Base-by-base conservation (phyloP, 371 early-diverging fungal genomes). In the Mortierella sp. region DNA sequence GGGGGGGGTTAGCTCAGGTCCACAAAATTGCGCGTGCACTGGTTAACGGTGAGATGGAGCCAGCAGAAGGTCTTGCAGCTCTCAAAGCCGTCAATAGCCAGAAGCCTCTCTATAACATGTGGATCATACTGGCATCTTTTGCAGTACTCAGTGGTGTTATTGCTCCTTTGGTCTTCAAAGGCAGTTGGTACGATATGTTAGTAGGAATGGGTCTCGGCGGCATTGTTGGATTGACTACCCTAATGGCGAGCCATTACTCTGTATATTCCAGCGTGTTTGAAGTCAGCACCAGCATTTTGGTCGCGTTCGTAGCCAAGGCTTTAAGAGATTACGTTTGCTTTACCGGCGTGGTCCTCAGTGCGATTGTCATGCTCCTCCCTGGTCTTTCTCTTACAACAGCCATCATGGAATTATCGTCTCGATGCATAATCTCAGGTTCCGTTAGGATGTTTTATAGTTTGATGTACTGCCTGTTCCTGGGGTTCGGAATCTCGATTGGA, bases 401-500 rank as follows among this genome's bases (percentile, higher is more conserved):
- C 16, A 88, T 93, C 67, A 90, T 93, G 68, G 94, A 94, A 70
- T 86, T 94, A 10, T 86, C 91, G 1, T 90, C 93, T 16, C 87
- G 93, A 14, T 92, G 91, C 77, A 86, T 93, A 84, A 87, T 92
- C 22, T 91, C 92, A 0, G 94, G 94, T 3, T 90, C 92, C 1
- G 90, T 92, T 5, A 85, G 92, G 8, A 80, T 92, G 64, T 91
- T 91, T 62, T 88, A 90, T 71, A 88, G 93, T 3, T 73, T 95
- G 11, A 84, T 93, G 18, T 86, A 89, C 4, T 90, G 92, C 12
- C 87, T 93, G 66, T 79, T 91, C 47, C 84, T 91, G 5, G 88
- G 91, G 6, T 93, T 90, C 58, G 94, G 93, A 1, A 75, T 94
- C 62, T 85, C 88, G 6, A 83, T 92, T n/a, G 93, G 93, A 1